Evolutionary conservation across 306 rosid species (phyloP).

Genomic region (Pyrus bretschneideri): DNA sequence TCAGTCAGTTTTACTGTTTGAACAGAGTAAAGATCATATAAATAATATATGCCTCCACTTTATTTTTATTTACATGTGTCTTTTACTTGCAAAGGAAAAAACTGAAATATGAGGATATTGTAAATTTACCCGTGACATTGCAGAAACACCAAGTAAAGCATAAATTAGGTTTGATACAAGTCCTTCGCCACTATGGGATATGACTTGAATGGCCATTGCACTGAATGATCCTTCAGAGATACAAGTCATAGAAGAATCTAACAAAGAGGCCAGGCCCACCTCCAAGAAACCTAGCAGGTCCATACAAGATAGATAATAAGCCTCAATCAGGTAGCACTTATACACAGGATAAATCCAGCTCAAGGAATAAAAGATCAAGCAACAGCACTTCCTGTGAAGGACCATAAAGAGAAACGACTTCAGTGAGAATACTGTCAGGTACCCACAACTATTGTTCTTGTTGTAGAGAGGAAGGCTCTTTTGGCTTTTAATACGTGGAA

Average conservation of each 20-base stretch:
- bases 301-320: conserved; percentile 16
- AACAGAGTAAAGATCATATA: neutral
- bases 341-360: neutral
- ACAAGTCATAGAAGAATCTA: conserved; percentile 46
- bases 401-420: neutral
- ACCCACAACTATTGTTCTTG: neutral
- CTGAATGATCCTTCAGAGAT: conserved; percentile 63
- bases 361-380: neutral
- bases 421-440: neutral
- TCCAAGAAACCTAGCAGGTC: conserved; percentile 77
- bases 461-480: neutral
- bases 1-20: neutral
- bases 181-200: conserved; percentile 90
- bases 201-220: conserved; percentile 55
- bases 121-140: conserved; percentile 84
- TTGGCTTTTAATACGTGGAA: neutral
- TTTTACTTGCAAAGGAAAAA: neutral
- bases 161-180: conserved; percentile 88
- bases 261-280: conserved; percentile 58
- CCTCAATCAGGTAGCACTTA: conserved; percentile 5
- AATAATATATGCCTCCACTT: neutral
- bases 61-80: neutral
- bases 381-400: neutral
- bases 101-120: neutral
- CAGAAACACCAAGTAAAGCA: conserved; percentile 96